Percentiles rank a stretch among this genome's conserved stretches.
Evolutionary conservation across 345 rosid genomes (phyloP).

Genomic region (Camelina neglecta): DNA sequence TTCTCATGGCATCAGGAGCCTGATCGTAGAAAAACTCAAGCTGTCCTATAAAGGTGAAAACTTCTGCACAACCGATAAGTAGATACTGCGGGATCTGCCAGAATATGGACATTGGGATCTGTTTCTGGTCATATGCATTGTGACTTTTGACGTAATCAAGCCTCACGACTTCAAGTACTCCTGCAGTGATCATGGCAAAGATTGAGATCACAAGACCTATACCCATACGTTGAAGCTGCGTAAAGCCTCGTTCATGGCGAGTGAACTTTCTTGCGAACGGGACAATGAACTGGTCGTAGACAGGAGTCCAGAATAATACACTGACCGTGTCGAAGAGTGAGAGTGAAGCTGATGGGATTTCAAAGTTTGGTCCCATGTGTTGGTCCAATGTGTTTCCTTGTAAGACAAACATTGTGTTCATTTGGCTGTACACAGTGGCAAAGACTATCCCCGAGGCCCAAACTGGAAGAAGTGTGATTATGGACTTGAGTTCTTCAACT

Average conservation of each 20-base stretch:
- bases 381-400: slow-evolving; percentile 96
- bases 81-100: slow-evolving; percentile 78
- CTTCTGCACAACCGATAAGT: slow-evolving; percentile 59
- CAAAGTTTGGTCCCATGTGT: slow-evolving; percentile 74
- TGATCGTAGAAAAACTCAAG: slow-evolving; percentile 57
- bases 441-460: slow-evolving; percentile 95
- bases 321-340: slow-evolving; percentile 85
- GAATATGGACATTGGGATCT: slow-evolving; percentile 79
- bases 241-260: slow-evolving; percentile 83
- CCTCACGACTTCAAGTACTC: slow-evolving; percentile 68
- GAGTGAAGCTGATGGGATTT: slow-evolving; percentile 92
- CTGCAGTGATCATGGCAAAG: slow-evolving; percentile 75
- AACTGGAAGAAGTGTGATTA: slow-evolving; percentile 76
- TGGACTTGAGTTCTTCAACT: slow-evolving; percentile 87
- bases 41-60: slow-evolving; percentile 55
- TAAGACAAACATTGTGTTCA: slow-evolving; percentile 90
- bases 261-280: slow-evolving; percentile 74
- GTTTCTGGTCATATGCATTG: slow-evolving; percentile 64
- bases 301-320: slow-evolving; percentile 87
- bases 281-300: slow-evolving; percentile 73
- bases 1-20: slow-evolving; percentile 63
- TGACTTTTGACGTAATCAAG: slow-evolving; percentile 61
- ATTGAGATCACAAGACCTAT: slow-evolving; percentile 85
- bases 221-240: slow-evolving; percentile 95
- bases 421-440: slow-evolving; percentile 81